Evolutionary conservation across 352 stramenopile species (phyloP).

Genomic region (Elongisporangium senticosum): DNA sequence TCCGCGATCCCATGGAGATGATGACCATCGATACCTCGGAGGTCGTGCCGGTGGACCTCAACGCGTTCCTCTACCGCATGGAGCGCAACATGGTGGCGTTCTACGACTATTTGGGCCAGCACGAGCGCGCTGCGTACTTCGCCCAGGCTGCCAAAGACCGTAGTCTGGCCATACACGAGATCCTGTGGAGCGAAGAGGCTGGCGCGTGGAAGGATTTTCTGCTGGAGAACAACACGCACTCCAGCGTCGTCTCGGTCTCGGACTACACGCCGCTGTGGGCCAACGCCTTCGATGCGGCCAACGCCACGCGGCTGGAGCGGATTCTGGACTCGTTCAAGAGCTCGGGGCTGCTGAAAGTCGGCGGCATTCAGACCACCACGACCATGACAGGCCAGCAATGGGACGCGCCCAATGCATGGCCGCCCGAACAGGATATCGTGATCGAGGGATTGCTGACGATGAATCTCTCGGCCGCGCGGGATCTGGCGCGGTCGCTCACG

Average conservation of each 20-base stretch:
- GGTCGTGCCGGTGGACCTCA: constrained; percentile 83
- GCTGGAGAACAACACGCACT: constrained; percentile 41
- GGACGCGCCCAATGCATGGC: constrained; percentile 84
- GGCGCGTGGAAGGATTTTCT: constrained; percentile 73
- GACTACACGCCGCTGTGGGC: constrained; percentile 81
- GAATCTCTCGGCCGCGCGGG: constrained; percentile 39
- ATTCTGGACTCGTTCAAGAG: constrained; percentile 44
- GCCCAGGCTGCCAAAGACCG: constrained; percentile 30
- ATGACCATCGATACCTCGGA: constrained; percentile 61
- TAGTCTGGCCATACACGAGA: constrained; percentile 49
- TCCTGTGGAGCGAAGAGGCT: constrained; percentile 59
- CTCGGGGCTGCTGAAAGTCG: constrained; percentile 57
- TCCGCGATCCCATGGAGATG: constrained; percentile 54
- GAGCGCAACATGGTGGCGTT: constrained; percentile 74
- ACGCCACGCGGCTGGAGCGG: constrained; percentile 34
- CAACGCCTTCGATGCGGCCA: constrained; percentile 42
- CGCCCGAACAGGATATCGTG: constrained; percentile 76
- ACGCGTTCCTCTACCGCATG: constrained; percentile 75
- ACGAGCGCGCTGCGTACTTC: constrained; percentile 40
- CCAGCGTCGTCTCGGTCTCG: constrained; percentile 42
- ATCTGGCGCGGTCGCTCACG: constrained; percentile 43
- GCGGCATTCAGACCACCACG: constrained; percentile 65
- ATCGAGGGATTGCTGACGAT: constrained; percentile 66
- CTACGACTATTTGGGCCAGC: constrained; percentile 37
- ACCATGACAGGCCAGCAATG: constrained; percentile 81